Conservation (phyloP, 2,329 filamentous ascomycete genomes). For the Penicillium palitans region DNA sequence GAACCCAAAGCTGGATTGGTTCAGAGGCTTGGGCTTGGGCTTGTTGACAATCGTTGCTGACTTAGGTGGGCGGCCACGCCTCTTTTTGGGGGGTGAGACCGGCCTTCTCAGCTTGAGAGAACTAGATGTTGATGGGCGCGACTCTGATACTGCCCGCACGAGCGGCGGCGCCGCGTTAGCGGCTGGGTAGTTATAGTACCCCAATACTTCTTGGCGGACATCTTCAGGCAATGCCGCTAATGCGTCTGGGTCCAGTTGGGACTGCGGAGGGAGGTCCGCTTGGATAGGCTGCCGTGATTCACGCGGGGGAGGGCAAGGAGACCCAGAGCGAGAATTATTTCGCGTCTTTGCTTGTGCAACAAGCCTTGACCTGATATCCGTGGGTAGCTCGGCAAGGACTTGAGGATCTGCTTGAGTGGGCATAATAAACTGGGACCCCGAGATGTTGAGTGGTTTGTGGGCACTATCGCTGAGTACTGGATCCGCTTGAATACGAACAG, state of each 20-base stretch:
- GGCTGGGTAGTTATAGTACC: conserved; percentile 59
- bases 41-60: conserved; percentile 55
- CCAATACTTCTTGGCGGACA: conserved; percentile 78
- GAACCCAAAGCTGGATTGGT: conserved; percentile 79
- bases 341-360: conserved; percentile 55
- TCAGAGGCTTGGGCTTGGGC: conserved; percentile 51
- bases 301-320: conserved; percentile 37
- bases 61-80: conserved; percentile 54
- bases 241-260: conserved; percentile 81
- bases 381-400: conserved; percentile 80
- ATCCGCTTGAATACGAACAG: conserved; percentile 31
- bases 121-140: conserved; percentile 42
- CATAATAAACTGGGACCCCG: conserved; percentile 88
- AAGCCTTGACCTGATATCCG: conserved; percentile 76
- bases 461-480: conserved; percentile 37
- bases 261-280: conserved; percentile 58
- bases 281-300: conserved; percentile 26
- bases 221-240: conserved; percentile 82
- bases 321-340: conserved; percentile 27
- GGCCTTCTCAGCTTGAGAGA: conserved; percentile 44
- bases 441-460: conserved; percentile 71
- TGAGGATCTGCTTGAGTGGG: conserved; percentile 75
- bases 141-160: conserved; percentile 47
- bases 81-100: conserved; percentile 68
- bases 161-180: conserved; percentile 28